phyloP scores from a whole-genome alignment of 176 grass and related monocot species.

The Triticum aestivum region DNA sequence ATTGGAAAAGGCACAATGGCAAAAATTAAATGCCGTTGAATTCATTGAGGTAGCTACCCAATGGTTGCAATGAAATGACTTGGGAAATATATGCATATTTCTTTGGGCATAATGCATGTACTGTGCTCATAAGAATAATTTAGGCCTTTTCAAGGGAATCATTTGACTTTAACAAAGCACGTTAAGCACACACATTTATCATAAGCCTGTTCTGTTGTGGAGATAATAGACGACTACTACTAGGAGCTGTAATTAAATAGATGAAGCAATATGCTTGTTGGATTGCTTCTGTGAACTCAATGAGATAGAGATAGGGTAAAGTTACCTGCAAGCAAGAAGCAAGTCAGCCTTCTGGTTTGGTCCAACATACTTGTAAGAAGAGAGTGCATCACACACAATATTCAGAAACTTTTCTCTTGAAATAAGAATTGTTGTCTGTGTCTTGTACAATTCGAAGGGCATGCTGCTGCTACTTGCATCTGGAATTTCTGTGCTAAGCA shows the following conservation, averaged over 20 bases:
- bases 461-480: slow-evolving; percentile 39
- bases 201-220: not conserved
- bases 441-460: slow-evolving; percentile 93
- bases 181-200: not conserved
- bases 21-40: not conserved
- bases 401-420: slow-evolving; percentile 66
- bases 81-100: not conserved
- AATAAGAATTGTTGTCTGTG: slow-evolving; percentile 69
- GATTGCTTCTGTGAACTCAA: not conserved
- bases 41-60: slow-evolving; percentile 16
- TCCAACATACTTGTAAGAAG: slow-evolving; percentile 81
- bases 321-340: slow-evolving; percentile 93
- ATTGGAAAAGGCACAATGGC: slow-evolving; percentile 7
- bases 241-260: not conserved
- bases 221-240: not conserved
- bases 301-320: not conserved
- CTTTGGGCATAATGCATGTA: slow-evolving; percentile 1
- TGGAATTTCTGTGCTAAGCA: slow-evolving; percentile 21
- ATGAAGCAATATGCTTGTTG: not conserved
- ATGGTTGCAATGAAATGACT: slow-evolving; percentile 13
- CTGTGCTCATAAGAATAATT: not conserved
- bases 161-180: slow-evolving; percentile 21
- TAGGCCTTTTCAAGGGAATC: not conserved
- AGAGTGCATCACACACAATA: slow-evolving; percentile 76
- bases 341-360: slow-evolving; percentile 91